Base-by-base conservation (phyloP, 352 stramenopile species). In the Globisporangium spinosum region DNA sequence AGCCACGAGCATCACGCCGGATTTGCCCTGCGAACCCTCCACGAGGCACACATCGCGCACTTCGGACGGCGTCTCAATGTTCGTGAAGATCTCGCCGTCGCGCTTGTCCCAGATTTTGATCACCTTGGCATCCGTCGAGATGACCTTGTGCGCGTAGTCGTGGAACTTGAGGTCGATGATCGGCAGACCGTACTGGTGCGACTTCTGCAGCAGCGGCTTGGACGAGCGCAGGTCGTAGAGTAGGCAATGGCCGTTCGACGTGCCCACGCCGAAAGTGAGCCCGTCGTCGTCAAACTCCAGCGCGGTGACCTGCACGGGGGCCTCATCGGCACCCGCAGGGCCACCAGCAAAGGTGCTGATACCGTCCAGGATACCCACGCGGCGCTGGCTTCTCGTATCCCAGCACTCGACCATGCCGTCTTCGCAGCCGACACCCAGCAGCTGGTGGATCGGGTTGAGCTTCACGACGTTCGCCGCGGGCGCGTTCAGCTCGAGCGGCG, bases 81-180 rank as follows among this genome's bases (percentile, higher is more conserved):
- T 99, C 49, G 95, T 97, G 64, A 99, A 92, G 64, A 98, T 88
- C 9, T 85, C 83, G 53, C 97, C 97, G 43, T 77, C 80, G 25
- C 84, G 76, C 62, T 87, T 89, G 72, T 98, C 93, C 97, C 98
- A 99, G 70, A 99, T 95, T 81, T 99, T 99, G 61, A 99, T 95
- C 58, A 99, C 84, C 75, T 99, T 99, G 54, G 94, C 81, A 78
- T 99, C 97, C 8, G 90, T 89, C 32, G 93, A 98, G 13, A 99
- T 75, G 22, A 99, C 83, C 61, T 97, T 97, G 23, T 82, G 86
- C 73, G 69, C 79, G 72, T 78, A 91, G 70, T 95, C 85, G 70
- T 96, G 89, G 75, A 99, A 99, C 71, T 98, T 90, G 53, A 98
- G 60, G 66, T 96, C 90, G 58, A 98, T 76, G 75, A 99, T 99